Percentiles rank a stretch among this genome's conserved stretches.
Evolutionary conservation across 2,329 filamentous ascomycete genomes (phyloP).

Genomic region (Fusarium concolor): DNA sequence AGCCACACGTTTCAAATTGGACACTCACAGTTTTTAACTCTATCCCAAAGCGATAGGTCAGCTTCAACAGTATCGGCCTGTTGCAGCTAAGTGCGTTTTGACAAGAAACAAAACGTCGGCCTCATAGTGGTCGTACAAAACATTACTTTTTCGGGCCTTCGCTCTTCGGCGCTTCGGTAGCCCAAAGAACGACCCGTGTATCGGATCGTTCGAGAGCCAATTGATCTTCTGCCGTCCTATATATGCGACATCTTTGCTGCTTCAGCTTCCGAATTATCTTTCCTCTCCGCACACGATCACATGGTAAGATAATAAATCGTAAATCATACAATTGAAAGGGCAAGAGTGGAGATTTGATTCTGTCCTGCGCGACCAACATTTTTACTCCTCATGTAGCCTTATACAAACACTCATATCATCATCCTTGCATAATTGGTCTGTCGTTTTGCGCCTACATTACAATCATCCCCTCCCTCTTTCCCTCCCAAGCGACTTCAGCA

Average conservation of each 20-base stretch:
- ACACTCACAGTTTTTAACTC: not conserved
- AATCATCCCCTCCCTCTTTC: conserved; percentile 34
- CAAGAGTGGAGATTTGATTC: conserved; percentile 49
- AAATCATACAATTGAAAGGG: conserved; percentile 37
- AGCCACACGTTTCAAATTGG: not conserved
- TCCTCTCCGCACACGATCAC: not conserved
- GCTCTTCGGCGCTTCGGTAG: conserved; percentile 15
- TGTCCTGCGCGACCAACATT: conserved; percentile 41
- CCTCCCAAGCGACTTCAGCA: conserved; percentile 15
- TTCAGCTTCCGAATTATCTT: not conserved
- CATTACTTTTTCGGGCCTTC: not conserved
- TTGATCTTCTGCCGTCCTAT: not conserved
- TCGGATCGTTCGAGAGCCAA: not conserved
- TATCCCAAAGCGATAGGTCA: not conserved
- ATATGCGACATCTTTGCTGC: not conserved
- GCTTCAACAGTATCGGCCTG: not conserved
- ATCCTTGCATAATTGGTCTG: conserved; percentile 30
- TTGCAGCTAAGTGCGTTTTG: conserved; percentile 2
- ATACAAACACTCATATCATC: conserved; percentile 22
- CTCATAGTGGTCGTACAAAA: not conserved
- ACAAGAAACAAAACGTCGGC: not conserved
- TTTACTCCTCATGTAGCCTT: conserved; percentile 17
- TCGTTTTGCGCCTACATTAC: conserved; percentile 40
- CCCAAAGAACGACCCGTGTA: not conserved
- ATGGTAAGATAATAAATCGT: not conserved